Evolutionary conservation across 2,329 filamentous ascomycete genomes (phyloP).

Genomic region (Tolypocladium tropicale): DNA sequence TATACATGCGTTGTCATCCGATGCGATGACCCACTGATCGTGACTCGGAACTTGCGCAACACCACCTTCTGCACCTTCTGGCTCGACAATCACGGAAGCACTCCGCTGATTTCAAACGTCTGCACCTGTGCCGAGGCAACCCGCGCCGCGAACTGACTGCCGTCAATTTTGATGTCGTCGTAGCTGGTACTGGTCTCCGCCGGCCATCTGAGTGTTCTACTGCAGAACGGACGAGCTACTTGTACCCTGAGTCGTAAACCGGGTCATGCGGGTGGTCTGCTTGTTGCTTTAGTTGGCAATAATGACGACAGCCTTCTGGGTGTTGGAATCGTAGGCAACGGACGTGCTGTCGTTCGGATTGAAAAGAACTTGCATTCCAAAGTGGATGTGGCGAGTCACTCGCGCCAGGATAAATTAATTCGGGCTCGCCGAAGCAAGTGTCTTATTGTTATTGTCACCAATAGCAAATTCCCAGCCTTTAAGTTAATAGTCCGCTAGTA

Average conservation of each 20-base stretch:
- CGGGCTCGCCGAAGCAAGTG: constrained; percentile 17
- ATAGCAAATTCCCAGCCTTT: constrained; percentile 30
- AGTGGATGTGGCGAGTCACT: constrained; percentile 28
- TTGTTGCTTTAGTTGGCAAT: constrained; percentile 26
- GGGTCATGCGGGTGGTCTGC: constrained; percentile 28
- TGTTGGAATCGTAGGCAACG: constrained; percentile 25
- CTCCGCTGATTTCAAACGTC: neutral
- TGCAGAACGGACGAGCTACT: neutral
- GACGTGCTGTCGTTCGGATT: constrained; percentile 22
- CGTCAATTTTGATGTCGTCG: neutral
- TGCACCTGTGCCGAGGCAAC: neutral
- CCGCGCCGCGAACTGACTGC: neutral
- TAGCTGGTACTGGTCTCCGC: neutral
- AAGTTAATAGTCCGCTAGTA: constrained; percentile 32
- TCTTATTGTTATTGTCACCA: constrained; percentile 23
- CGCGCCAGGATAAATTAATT: constrained; percentile 33
- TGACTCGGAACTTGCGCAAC: no score
- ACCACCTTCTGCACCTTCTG: no score
- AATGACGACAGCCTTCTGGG: constrained; percentile 25
- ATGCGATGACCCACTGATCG: no score
- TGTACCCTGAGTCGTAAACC: constrained; percentile 12
- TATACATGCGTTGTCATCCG: no score
- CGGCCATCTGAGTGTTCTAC: neutral
- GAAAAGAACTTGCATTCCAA: constrained; percentile 28
- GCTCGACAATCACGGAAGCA: neutral